These are phyloP conservation scores for Mytilinidion resinicola DNA, from an alignment of 495 filamentous ascomycete genomes.

Conservation along the genomic window DNA sequence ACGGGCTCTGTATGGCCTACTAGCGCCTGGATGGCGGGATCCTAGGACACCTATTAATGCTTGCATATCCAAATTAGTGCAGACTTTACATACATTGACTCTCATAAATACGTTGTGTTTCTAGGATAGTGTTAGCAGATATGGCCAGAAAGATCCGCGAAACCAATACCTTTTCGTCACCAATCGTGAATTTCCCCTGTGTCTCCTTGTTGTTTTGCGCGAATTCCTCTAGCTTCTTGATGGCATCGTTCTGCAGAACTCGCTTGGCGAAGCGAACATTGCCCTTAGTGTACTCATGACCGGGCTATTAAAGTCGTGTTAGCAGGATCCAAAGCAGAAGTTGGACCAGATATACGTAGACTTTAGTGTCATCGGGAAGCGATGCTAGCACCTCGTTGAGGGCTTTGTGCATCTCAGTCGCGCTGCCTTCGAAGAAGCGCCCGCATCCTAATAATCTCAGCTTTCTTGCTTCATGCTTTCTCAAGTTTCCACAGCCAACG, in stretches of 20 bases:
- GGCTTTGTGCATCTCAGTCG: conserved; percentile 85
- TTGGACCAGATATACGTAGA: conserved; percentile 58
- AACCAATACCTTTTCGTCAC: conserved; percentile 79
- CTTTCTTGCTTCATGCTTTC: background rate
- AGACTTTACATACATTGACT: conserved; percentile 56
- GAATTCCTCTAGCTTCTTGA: conserved; percentile 70
- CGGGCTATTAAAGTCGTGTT: conserved; percentile 50
- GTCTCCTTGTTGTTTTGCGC: conserved; percentile 77
- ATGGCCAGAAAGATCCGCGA: no score
- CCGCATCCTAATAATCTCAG: conserved; percentile 52
- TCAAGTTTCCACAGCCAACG: background rate
- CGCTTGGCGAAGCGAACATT: conserved; percentile 82
- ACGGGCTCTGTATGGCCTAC: conserved; percentile 78
- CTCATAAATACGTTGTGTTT: conserved; percentile 97
- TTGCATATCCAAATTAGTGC: background rate
- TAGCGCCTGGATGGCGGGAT: conserved; percentile 75
- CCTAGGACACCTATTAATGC: conserved; percentile 41
- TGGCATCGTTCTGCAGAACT: conserved; percentile 60
- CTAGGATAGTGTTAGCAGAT: conserved; percentile 39
- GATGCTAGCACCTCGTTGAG: conserved; percentile 76
- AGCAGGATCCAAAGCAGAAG: background rate
- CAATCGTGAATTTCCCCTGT: conserved; percentile 94
- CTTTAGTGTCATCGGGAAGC: conserved; percentile 85
- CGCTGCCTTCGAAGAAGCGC: conserved; percentile 92
- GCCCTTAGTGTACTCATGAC: conserved; percentile 94